Evolutionary conservation across 257 asterid genomes (phyloP).

Genomic region (Ajuga chamaepitys): DNA sequence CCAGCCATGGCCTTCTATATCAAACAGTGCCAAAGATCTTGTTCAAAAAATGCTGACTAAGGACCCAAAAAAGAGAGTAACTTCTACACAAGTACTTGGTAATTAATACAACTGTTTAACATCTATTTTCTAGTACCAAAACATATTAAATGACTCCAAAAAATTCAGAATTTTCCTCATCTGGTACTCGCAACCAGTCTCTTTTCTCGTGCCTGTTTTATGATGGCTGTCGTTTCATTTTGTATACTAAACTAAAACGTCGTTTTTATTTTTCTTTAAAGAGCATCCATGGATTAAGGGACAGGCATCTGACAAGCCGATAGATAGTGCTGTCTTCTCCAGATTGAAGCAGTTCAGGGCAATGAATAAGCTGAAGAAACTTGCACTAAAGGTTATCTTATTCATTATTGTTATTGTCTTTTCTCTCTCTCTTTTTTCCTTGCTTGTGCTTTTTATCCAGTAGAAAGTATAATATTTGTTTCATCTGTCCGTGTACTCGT

Average conservation of each 20-base stretch:
- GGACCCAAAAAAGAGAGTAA: slow-evolving; percentile 44
- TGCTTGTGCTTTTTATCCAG: neutral
- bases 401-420: neutral
- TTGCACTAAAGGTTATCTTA: slow-evolving; percentile 56
- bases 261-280: slow-evolving; percentile 11
- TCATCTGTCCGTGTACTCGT: too few species aligned
- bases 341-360: slow-evolving; percentile 90
- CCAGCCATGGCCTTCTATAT: slow-evolving; percentile 63
- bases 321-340: slow-evolving; percentile 76
- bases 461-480: too few species aligned
- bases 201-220: neutral
- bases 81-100: slow-evolving; percentile 55
- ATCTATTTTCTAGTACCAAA: neutral
- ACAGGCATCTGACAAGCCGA: slow-evolving; percentile 75
- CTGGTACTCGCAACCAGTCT: neutral
- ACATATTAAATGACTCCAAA: neutral
- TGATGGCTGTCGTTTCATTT: slow-evolving; percentile 4
- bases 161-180: neutral
- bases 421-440: neutral
- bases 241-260: neutral
- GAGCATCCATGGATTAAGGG: slow-evolving; percentile 88
- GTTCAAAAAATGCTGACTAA: slow-evolving; percentile 45
- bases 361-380: slow-evolving; percentile 81
- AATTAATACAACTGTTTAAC: neutral
- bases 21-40: slow-evolving; percentile 52